These are phyloP conservation scores for Alloteropsis semialata DNA, from an alignment of 176 grass and related monocot species.

Conservation along the genomic window DNA sequence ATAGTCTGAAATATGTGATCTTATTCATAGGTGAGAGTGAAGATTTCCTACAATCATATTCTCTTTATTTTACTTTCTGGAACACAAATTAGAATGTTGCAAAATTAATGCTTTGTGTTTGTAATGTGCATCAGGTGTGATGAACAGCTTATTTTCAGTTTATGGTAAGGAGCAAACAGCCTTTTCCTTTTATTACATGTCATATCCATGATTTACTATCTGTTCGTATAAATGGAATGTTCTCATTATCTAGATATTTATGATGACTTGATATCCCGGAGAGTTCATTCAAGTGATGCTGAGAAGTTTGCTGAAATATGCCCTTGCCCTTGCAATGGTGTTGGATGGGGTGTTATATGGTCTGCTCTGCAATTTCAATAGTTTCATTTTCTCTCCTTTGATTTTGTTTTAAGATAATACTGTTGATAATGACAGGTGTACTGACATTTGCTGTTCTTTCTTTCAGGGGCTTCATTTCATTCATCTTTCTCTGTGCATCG, in stretches of 20 bases:
- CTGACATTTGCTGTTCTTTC: slow-evolving; percentile 29
- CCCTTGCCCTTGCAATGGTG: slow-evolving; percentile 88
- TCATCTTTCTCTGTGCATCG: slow-evolving; percentile 67
- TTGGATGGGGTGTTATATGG: slow-evolving; percentile 94
- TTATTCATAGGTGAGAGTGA: slow-evolving; percentile 78
- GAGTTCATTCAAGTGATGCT: slow-evolving; percentile 91
- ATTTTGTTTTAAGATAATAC: slow-evolving; percentile 4
- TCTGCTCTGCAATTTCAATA: slow-evolving; percentile 31
- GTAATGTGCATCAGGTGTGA: slow-evolving; percentile 68
- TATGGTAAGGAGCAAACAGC: slow-evolving; percentile 60
- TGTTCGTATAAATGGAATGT: neutral
- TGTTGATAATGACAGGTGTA: neutral
- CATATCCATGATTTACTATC: neutral
- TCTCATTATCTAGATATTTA: slow-evolving; percentile 70
- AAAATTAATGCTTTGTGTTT: slow-evolving; percentile 22
- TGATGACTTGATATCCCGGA: slow-evolving; percentile 95
- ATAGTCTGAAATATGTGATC: slow-evolving; percentile 86
- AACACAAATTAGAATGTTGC: neutral
- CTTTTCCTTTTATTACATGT: slow-evolving; percentile 14
- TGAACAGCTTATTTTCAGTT: slow-evolving; percentile 99
- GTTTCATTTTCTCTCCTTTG: neutral
- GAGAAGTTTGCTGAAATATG: slow-evolving; percentile 99
- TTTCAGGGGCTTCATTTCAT: slow-evolving; percentile 94
- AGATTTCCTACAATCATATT: neutral
- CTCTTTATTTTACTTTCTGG: neutral